Percentiles rank a stretch among this genome's conserved stretches.
Evolutionary conservation across 805 yeast species (phyloP).

Genomic region (Nakazawaea siamensis): DNA sequence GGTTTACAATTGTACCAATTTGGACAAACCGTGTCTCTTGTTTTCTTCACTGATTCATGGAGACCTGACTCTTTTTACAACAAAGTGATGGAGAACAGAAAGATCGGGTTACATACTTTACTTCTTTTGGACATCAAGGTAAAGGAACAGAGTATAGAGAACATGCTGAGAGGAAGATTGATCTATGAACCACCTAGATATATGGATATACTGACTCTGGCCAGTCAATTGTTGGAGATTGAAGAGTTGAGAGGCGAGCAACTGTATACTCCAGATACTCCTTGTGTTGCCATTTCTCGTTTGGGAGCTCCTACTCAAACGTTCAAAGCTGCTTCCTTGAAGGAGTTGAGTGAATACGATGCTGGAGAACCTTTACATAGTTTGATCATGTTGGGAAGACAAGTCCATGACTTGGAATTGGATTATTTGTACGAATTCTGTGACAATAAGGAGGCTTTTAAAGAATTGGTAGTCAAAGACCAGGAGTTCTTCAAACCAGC

Average conservation of each 20-base stretch:
- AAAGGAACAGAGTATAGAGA: constrained; percentile 91
- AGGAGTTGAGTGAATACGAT: constrained; percentile 72
- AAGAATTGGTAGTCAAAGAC: constrained; percentile 37
- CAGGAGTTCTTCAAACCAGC: constrained; percentile 72
- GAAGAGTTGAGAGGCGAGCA: constrained; percentile 69
- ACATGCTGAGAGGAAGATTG: constrained; percentile 84
- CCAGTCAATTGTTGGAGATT: constrained; percentile 78
- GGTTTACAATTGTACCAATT: constrained; percentile 91
- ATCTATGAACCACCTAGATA: constrained; percentile 96
- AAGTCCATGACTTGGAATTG: constrained; percentile 86
- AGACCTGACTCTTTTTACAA: constrained; percentile 93
- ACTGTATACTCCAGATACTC: constrained; percentile 82
- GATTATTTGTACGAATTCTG: constrained; percentile 78
- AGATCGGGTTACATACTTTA: constrained; percentile 85
- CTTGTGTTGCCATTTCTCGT: constrained; percentile 90
- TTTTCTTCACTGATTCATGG: constrained; percentile 93
- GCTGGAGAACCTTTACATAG: constrained; percentile 95
- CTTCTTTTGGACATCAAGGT: constrained; percentile 88
- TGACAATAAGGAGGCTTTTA: constrained; percentile 46
- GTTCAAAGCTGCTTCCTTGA: constrained; percentile 78
- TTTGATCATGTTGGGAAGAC: constrained; percentile 82
- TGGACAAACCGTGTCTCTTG: constrained; percentile 96
- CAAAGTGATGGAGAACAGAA: constrained; percentile 82
- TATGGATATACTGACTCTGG: constrained; percentile 88
- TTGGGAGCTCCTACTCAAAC: constrained; percentile 79